Evolutionary conservation across 176 grass and related monocot species (phyloP).

Genomic region (Triticum urartu): DNA sequence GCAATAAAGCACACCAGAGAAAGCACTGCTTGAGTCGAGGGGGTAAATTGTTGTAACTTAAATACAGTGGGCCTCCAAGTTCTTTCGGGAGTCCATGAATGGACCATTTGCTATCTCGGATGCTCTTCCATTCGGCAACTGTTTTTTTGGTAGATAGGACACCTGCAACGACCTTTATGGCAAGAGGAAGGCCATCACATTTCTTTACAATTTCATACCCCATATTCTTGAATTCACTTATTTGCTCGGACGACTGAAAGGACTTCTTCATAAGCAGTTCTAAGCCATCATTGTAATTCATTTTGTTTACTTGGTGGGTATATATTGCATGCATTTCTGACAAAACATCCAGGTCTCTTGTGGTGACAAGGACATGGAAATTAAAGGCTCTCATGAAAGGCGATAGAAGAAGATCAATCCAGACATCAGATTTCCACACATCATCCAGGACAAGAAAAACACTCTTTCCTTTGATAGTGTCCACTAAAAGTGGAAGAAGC

Average conservation of each 20-base stretch:
- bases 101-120: slow-evolving; percentile 32
- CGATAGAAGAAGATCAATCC: slow-evolving; percentile 3
- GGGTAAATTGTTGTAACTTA: slow-evolving; percentile 50
- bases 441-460: slow-evolving; percentile 46
- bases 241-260: background rate
- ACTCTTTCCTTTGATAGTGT: slow-evolving; percentile 11
- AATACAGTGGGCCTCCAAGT: slow-evolving; percentile 20
- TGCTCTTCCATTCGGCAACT: background rate
- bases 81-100: slow-evolving; percentile 6
- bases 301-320: slow-evolving; percentile 9
- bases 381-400: background rate
- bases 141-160: slow-evolving; percentile 15
- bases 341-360: slow-evolving; percentile 26
- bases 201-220: slow-evolving; percentile 34
- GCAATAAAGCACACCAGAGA: slow-evolving; percentile 38
- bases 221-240: slow-evolving; percentile 5
- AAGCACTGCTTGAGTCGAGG: slow-evolving; percentile 52
- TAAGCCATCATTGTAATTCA: slow-evolving; percentile 3
- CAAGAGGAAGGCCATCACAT: slow-evolving; percentile 44
- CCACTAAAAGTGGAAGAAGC: background rate
- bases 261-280: slow-evolving; percentile 7
- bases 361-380: slow-evolving; percentile 20
- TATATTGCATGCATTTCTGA: slow-evolving; percentile 1
- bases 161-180: slow-evolving; percentile 32
- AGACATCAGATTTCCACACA: slow-evolving; percentile 25